phyloP scores from a whole-genome alignment of 1,284 basidiomycete genomes.

The Fomitiporia mediterranea region DNA sequence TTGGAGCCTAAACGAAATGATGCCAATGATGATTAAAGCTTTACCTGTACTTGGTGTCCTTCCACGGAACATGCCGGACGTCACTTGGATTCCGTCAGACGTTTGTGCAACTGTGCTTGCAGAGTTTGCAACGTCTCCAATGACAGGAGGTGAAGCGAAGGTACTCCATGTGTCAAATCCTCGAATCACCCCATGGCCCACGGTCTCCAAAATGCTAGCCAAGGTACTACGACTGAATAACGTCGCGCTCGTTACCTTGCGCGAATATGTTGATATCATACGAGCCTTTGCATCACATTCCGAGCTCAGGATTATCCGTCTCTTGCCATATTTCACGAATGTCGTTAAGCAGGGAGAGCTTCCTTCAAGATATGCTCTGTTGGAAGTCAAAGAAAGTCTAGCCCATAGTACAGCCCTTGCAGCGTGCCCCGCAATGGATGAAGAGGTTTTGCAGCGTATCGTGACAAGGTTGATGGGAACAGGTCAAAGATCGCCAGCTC shows the following conservation, averaged over 20 bases:
- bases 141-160: neutral
- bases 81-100: slow-evolving; percentile 22
- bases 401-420: slow-evolving; percentile 7
- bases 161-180: slow-evolving; percentile 21
- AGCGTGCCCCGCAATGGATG: slow-evolving; percentile 13
- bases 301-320: slow-evolving; percentile 5
- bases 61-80: slow-evolving; percentile 18
- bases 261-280: neutral
- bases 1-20: slow-evolving; percentile 22
- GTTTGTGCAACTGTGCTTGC: slow-evolving; percentile 19
- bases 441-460: neutral
- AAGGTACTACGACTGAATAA: neutral
- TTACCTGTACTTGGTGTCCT: slow-evolving; percentile 12
- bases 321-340: slow-evolving; percentile 18
- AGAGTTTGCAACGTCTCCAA: slow-evolving; percentile 11
- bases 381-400: slow-evolving; percentile 8
- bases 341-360: slow-evolving; percentile 1
- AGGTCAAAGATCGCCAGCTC: neutral
- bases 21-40: slow-evolving; percentile 22
- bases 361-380: slow-evolving; percentile 3
- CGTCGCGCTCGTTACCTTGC: neutral
- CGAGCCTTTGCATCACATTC: neutral
- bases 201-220: slow-evolving; percentile 2
- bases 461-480: neutral
- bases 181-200: slow-evolving; percentile 11